Evolutionary conservation across 805 yeast genomes (phyloP).

Genomic region (Sugiyamaella marilandica): DNA sequence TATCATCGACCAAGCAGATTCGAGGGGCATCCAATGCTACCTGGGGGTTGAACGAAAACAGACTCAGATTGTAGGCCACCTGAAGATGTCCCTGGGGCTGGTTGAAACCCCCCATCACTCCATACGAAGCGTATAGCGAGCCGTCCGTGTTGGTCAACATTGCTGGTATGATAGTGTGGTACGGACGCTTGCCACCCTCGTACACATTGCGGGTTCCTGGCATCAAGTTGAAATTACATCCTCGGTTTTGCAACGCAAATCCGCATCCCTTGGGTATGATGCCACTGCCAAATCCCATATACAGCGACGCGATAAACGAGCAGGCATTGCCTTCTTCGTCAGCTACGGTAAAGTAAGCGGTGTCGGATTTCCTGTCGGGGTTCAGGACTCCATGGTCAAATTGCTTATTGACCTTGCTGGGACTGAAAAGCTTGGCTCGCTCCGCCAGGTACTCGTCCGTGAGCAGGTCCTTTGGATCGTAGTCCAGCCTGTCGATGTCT

Average conservation of each 20-base stretch:
- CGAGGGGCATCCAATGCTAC: conserved; percentile 73
- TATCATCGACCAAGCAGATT: conserved; percentile 55
- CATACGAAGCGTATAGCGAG: conserved; percentile 60
- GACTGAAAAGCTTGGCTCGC: conserved; percentile 45
- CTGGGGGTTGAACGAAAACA: conserved; percentile 66
- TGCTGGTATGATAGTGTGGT: conserved; percentile 81
- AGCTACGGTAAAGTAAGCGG: conserved; percentile 61
- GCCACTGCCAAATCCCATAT: conserved; percentile 63
- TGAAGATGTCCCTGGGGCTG: conserved; percentile 86
- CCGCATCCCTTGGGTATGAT: conserved; percentile 58
- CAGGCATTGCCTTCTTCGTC: conserved; percentile 74
- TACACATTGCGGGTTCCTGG: conserved; percentile 54
- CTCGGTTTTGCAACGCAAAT: conserved; percentile 70
- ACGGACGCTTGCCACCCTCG: conserved; percentile 68
- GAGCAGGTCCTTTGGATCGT: conserved; percentile 42
- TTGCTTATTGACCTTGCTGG: conserved; percentile 37
- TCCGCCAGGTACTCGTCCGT: conserved; percentile 45
- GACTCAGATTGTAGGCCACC: conserved; percentile 59
- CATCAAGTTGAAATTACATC: conserved; percentile 64
- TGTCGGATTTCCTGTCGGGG: conserved; percentile 56
- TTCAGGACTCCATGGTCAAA: conserved; percentile 48
- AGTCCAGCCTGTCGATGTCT: conserved; percentile 43
- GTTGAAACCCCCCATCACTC: conserved; percentile 84
- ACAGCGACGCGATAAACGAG: conserved; percentile 74
- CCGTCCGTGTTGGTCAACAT: conserved; percentile 52